Percentiles rank a stretch among this genome's conserved stretches.
These are phyloP conservation scores for Beauveria asiatica DNA, from an alignment of 2,329 filamentous ascomycete species.

Conservation along the genomic window DNA sequence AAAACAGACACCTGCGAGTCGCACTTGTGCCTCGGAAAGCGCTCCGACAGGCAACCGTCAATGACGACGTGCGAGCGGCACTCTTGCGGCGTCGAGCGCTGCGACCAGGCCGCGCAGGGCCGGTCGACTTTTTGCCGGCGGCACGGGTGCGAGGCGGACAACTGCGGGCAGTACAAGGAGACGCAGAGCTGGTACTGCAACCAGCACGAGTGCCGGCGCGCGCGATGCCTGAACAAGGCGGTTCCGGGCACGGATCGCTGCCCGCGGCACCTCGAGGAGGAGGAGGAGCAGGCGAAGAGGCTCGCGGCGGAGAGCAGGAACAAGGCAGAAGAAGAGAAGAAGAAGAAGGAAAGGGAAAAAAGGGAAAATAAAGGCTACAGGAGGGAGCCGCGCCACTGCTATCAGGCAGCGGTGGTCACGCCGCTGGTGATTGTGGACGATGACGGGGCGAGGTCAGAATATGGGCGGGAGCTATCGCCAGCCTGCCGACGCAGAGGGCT, in stretches of 20 bases:
- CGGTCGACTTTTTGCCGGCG: neutral
- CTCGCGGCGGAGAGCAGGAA: neutral
- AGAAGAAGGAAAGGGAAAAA: neutral
- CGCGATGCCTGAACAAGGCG: neutral
- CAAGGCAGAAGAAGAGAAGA: neutral
- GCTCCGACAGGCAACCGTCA: neutral
- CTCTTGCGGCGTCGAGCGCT: constrained; percentile 1
- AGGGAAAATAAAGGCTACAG: too few relatives aligned
- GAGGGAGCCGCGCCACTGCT: too few relatives aligned
- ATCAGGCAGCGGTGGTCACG: too few relatives aligned
- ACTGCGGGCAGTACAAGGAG: constrained; percentile 5
- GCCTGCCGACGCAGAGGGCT: neutral
- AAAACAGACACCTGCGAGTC: constrained; percentile 1
- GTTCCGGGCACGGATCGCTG: neutral
- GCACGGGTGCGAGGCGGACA: constrained; percentile 8
- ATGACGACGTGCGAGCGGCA: constrained; percentile 6
- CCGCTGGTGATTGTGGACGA: neutral
- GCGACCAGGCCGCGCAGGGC: neutral
- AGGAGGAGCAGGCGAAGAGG: neutral
- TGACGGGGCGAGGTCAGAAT: neutral
- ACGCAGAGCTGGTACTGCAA: neutral
- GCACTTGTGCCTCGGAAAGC: neutral
- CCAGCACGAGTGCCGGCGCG: constrained; percentile 6
- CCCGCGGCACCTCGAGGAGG: constrained; percentile 1
- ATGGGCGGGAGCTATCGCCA: neutral